These are phyloP conservation scores for Chenopodium album DNA, from an alignment of 148 eudicot genomes.

Conservation along the genomic window DNA sequence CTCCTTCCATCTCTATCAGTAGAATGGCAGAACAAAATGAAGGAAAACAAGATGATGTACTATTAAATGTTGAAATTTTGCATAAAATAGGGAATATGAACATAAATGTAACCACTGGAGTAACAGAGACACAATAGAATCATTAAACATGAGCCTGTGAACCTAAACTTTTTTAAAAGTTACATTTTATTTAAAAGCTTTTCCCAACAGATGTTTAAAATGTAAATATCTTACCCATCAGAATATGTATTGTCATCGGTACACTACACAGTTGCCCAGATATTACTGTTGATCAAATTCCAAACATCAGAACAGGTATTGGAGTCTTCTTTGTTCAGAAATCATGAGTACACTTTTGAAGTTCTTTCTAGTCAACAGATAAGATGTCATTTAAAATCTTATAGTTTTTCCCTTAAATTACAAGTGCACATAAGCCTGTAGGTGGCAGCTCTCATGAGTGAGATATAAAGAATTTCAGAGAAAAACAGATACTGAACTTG, in stretches of 20 bases:
- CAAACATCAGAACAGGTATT: neutral
- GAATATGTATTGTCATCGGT: neutral
- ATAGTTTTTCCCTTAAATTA: neutral
- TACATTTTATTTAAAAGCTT: neutral
- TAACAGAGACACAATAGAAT: neutral
- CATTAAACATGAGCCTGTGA: constrained; percentile 1
- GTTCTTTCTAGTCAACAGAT: neutral
- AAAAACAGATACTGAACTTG: neutral
- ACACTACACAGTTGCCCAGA: neutral
- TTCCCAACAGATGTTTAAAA: neutral
- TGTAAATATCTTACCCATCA: neutral
- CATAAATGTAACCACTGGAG: neutral
- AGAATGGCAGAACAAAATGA: neutral
- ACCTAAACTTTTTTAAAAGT: neutral
- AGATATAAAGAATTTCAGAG: neutral
- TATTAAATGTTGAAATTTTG: neutral
- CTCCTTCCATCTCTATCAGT: neutral
- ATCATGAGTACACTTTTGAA: neutral
- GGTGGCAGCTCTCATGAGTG: neutral
- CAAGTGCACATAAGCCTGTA: neutral
- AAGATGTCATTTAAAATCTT: neutral
- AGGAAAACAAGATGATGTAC: neutral
- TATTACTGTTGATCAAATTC: neutral
- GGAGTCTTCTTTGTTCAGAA: neutral
- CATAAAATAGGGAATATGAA: neutral